Conservation (phyloP, 2,329 filamentous ascomycete species). For the Aspergillus quadricinctus region DNA sequence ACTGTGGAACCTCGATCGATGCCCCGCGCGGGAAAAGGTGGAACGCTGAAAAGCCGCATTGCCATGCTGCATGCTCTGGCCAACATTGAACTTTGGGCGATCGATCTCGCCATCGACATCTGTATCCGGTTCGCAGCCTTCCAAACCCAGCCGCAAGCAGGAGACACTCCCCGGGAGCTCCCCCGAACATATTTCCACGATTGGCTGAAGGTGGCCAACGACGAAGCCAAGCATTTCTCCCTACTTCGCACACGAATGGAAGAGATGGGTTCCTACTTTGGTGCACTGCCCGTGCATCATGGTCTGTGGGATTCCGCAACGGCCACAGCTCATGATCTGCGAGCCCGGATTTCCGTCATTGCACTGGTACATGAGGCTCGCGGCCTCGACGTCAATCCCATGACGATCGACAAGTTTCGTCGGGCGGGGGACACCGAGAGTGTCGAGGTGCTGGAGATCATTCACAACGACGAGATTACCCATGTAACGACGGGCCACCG, state of each 20-base stretch:
- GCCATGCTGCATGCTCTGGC: slow-evolving; percentile 47
- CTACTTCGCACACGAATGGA: slow-evolving; percentile 43
- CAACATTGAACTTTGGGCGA: slow-evolving; percentile 48
- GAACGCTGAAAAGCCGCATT: slow-evolving; percentile 42
- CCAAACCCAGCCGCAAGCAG: slow-evolving; percentile 26
- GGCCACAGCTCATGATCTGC: slow-evolving; percentile 42
- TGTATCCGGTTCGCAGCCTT: slow-evolving; percentile 45
- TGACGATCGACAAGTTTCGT: slow-evolving; percentile 47
- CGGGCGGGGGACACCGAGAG: slow-evolving; percentile 40
- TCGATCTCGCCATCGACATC: slow-evolving; percentile 47
- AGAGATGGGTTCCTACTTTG: slow-evolving; percentile 43
- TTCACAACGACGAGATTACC: slow-evolving; percentile 48
- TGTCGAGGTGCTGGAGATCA: slow-evolving; percentile 40
- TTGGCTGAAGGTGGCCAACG: slow-evolving; percentile 47
- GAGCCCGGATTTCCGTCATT: slow-evolving; percentile 45
- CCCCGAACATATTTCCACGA: slow-evolving; percentile 46
- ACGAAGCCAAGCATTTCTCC: slow-evolving; percentile 48
- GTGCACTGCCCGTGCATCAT: slow-evolving; percentile 45
- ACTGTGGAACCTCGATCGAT: slow-evolving; percentile 39
- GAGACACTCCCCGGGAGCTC: slow-evolving; percentile 21
- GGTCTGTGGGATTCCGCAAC: slow-evolving; percentile 44
- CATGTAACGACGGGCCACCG: slow-evolving; percentile 47
- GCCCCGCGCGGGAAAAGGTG: slow-evolving; percentile 40
- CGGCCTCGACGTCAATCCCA: slow-evolving; percentile 45
- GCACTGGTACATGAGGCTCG: slow-evolving; percentile 47